phyloP scores from a whole-genome alignment of 495 filamentous ascomycete genomes.

The Evernia prunastri region DNA sequence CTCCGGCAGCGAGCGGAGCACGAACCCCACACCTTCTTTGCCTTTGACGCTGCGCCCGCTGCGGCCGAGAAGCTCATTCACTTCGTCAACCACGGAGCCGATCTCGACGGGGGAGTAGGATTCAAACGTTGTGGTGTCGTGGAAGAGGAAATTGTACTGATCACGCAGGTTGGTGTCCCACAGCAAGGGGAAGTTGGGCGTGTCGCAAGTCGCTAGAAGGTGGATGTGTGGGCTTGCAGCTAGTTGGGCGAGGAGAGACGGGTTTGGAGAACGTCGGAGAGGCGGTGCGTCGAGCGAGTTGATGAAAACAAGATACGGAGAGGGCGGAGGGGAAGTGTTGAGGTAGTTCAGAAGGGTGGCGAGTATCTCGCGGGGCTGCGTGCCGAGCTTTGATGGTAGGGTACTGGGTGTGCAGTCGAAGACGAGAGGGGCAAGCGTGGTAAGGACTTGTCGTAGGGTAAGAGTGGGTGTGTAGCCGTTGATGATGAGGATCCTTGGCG shows the following conservation, averaged over 20 bases:
- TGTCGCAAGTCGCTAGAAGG: slow-evolving; percentile 76
- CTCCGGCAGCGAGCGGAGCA: slow-evolving; percentile 81
- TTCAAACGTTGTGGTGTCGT: slow-evolving; percentile 87
- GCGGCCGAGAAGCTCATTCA: slow-evolving; percentile 77
- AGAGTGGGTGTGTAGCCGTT: slow-evolving; percentile 80
- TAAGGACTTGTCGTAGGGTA: slow-evolving; percentile 72
- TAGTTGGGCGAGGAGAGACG: slow-evolving; percentile 68
- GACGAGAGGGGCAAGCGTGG: slow-evolving; percentile 59
- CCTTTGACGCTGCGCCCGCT: slow-evolving; percentile 78
- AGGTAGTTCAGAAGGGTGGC: slow-evolving; percentile 57
- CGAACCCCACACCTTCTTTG: slow-evolving; percentile 86
- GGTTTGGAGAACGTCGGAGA: slow-evolving; percentile 63
- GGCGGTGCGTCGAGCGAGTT: slow-evolving; percentile 78
- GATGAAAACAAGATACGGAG: slow-evolving; percentile 60
- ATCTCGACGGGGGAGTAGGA: slow-evolving; percentile 61
- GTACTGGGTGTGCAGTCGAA: slow-evolving; percentile 43
- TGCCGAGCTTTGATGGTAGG: slow-evolving; percentile 49
- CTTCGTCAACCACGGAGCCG: slow-evolving; percentile 71
- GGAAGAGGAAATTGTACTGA: slow-evolving; percentile 79
- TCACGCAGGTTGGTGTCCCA: slow-evolving; percentile 81
- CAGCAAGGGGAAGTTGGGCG: slow-evolving; percentile 75
- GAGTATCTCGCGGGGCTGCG: slow-evolving; percentile 59
- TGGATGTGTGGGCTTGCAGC: slow-evolving; percentile 66
- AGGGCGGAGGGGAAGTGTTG: slow-evolving; percentile 37
- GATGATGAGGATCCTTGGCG: slow-evolving; percentile 66